These are phyloP conservation scores for Pyropia yezoensis DNA, from an alignment of 23 red algal genomes.

Conservation along the genomic window DNA sequence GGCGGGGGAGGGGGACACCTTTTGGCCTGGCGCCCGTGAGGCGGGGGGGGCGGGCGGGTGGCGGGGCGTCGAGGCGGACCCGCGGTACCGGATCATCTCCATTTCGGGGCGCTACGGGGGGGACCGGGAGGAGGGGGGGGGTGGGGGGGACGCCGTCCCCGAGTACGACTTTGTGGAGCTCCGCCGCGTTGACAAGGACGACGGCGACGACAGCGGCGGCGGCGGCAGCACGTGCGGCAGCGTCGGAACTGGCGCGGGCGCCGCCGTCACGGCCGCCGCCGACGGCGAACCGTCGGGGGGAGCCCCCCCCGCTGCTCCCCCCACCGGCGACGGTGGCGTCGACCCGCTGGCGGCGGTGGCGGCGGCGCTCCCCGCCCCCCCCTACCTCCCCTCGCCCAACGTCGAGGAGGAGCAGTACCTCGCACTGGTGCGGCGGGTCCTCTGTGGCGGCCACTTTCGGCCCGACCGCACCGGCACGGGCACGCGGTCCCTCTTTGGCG, in stretches of 20 bases:
- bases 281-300: neutral
- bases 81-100: neutral
- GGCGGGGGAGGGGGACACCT: neutral
- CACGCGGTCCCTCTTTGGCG: constrained; percentile 81
- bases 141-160: neutral
- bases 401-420: constrained; percentile 90
- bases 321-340: neutral
- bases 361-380: neutral
- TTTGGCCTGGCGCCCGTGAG: neutral
- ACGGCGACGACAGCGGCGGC: neutral
- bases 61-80: constrained; percentile 30
- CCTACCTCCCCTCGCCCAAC: neutral
- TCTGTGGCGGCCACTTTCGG: constrained; percentile 31
- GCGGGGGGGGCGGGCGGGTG: constrained; percentile 31
- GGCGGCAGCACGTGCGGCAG: neutral
- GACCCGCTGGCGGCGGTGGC: neutral
- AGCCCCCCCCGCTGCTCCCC: neutral
- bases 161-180: constrained; percentile 10
- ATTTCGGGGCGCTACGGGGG: too few relatives aligned
- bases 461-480: constrained; percentile 74
- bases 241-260: neutral
- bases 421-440: constrained; percentile 57
- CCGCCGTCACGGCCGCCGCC: neutral
- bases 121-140: neutral
- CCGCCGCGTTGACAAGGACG: neutral